Evolutionary conservation across 345 rosid species (phyloP).

Genomic region (Hibiscus mutabilis): DNA sequence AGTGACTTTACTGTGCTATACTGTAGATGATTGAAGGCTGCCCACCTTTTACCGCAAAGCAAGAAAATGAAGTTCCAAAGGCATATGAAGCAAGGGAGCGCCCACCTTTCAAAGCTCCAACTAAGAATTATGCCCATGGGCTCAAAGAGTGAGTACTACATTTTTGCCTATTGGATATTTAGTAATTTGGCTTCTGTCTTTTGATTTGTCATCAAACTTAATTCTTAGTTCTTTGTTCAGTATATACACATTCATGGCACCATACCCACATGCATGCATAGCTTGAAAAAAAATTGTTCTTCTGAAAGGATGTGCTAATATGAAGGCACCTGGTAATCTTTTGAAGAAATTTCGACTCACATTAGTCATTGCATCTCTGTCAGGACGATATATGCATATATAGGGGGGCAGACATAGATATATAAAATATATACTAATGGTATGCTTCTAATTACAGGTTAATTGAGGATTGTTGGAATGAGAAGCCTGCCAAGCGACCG

Average conservation of each 20-base stretch:
- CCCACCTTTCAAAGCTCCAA: slow-evolving; percentile 69
- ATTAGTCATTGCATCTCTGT: background rate
- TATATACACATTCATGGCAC: background rate
- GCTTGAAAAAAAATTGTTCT: background rate
- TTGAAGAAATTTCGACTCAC: background rate
- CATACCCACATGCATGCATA: background rate
- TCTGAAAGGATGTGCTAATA: background rate
- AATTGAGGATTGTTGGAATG: slow-evolving; percentile 89
- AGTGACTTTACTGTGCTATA: slow-evolving; percentile 15
- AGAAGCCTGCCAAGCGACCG: slow-evolving; percentile 72
- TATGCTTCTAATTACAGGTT: slow-evolving; percentile 39
- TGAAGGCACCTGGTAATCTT: background rate
- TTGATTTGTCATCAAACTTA: background rate
- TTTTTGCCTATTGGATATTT: background rate
- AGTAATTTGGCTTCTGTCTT: background rate
- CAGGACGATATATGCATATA: background rate
- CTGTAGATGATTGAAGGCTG: slow-evolving; percentile 82
- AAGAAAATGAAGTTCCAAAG: slow-evolving; percentile 52
- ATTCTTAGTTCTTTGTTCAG: background rate
- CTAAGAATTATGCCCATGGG: slow-evolving; percentile 73
- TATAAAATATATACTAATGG: background rate
- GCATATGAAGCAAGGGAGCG: slow-evolving; percentile 46
- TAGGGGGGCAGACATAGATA: too few relatives aligned
- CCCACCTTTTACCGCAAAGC: slow-evolving; percentile 63
- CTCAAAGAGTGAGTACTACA: slow-evolving; percentile 57